Base-by-base conservation (phyloP, 2,329 filamentous ascomycete species). In the Incumbomyces delicatus region DNA sequence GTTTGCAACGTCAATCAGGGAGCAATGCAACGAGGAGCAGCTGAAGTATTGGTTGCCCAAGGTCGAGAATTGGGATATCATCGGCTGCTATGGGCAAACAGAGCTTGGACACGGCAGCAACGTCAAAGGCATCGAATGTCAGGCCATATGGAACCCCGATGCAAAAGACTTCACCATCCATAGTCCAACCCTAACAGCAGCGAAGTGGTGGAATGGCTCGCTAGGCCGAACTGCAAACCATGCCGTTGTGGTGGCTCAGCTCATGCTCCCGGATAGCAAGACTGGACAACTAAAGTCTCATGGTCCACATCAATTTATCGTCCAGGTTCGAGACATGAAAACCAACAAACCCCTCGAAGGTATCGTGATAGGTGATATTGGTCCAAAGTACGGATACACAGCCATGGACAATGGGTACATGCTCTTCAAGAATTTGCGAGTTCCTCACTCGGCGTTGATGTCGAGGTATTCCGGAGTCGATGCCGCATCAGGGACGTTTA, bases 201-300 rank as follows among this genome's bases (percentile, higher is more conserved):
- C 68, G 53, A 75, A 76, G 58, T 75, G 71, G 72, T 76, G 73
- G 72, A 75, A 75, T 57, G 73, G 72, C 1, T 66, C 67, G 1
- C 64, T 76, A 61, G 72, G 72, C 1, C 62, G 71, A 18, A 73
- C 70, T n/a, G 73, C 72, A n/a, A 75, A 73, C 46, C 71, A 75
- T 62, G 68, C 72, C 22, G 74, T 76, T 49, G 71, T 76, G 1
- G 70, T 76, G 14, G 73, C 73, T 33, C 73, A 75, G 50, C 58
- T 76, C 1, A 58, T 73, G 30, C 57, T 74, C 11, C 71, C 72
- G 22, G 59, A 63, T 52, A 49, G 53, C 37, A 50, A 41, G 7
- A 50, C 46, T 6, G 56, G 66, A 32, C 50, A 52, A 40, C 67
- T 67, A 47, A 60, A 64, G 22, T 68, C 62, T n/a, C 63, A 73